These are phyloP conservation scores for Inga oerstediana DNA, from an alignment of 306 rosid genomes.

Conservation along the genomic window DNA sequence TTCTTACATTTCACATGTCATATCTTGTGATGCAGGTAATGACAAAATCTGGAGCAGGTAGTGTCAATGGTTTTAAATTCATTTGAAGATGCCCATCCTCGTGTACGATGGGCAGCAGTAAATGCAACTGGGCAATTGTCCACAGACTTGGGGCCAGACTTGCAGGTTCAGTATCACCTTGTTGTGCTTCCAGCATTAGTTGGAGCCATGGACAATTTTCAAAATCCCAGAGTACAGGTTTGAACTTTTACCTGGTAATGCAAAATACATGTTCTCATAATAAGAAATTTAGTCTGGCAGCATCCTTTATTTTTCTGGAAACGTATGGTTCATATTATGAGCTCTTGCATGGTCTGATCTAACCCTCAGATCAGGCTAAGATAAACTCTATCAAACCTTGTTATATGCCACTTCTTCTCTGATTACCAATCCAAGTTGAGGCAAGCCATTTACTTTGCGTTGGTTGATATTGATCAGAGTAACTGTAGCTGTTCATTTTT, in stretches of 20 bases:
- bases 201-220: slow-evolving; percentile 75
- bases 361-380: background rate
- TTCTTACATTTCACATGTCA: too few species aligned
- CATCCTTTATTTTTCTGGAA: background rate
- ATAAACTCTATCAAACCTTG: background rate
- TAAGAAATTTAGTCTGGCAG: slow-evolving; percentile 1
- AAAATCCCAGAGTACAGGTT: slow-evolving; percentile 83
- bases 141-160: slow-evolving; percentile 74
- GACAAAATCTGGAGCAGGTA: slow-evolving; percentile 66
- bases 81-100: slow-evolving; percentile 58
- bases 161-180: slow-evolving; percentile 62
- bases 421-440: background rate
- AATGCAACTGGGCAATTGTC: slow-evolving; percentile 76
- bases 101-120: slow-evolving; percentile 83
- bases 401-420: background rate
- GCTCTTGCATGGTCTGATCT: background rate
- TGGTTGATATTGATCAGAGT: background rate
- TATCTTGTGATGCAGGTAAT: slow-evolving; percentile 33
- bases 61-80: slow-evolving; percentile 64
- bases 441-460: background rate
- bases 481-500: background rate
- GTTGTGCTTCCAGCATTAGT: slow-evolving; percentile 68
- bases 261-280: background rate
- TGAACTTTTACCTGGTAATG: slow-evolving; percentile 27
- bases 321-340: background rate